These are phyloP conservation scores for Nepenthes gracilis DNA, from an alignment of 148 eudicot genomes.

Conservation along the genomic window DNA sequence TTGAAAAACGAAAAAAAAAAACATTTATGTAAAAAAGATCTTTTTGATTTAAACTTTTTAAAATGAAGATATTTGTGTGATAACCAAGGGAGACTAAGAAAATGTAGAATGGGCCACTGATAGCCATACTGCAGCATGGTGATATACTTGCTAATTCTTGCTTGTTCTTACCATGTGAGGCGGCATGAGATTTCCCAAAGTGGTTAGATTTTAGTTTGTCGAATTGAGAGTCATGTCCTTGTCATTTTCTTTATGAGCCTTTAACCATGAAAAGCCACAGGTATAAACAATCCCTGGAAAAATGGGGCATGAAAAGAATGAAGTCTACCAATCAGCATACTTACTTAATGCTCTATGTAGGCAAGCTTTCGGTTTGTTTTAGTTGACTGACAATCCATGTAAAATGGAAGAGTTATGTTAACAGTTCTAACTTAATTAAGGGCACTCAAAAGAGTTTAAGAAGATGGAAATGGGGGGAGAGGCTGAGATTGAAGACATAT, in stretches of 20 bases:
- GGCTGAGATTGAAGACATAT: conserved; percentile 49
- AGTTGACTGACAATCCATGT: background rate
- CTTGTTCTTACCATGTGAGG: too few relatives aligned
- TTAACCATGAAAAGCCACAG: background rate
- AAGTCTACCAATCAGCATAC: background rate
- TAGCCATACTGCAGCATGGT: too few relatives aligned
- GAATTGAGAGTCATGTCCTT: background rate
- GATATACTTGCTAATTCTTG: too few relatives aligned
- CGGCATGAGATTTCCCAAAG: too few relatives aligned
- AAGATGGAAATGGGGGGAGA: conserved; percentile 12
- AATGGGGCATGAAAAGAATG: background rate
- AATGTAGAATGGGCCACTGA: too few relatives aligned
- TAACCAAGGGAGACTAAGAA: too few relatives aligned
- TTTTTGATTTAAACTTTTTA: too few relatives aligned
- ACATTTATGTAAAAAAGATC: too few relatives aligned
- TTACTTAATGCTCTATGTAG: background rate
- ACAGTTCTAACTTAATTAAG: background rate
- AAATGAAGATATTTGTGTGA: too few relatives aligned
- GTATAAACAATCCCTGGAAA: background rate
- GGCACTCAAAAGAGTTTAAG: background rate
- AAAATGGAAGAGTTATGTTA: background rate
- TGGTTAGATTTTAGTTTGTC: background rate
- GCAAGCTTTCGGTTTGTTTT: background rate
- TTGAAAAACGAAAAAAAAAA: too few relatives aligned
- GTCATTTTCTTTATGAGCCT: background rate